A percentile compares a stretch with the other conserved stretches of the same genome.
These are phyloP conservation scores for Stylosanthes scabra DNA, from an alignment of 331 rosid species.

Conservation along the genomic window DNA sequence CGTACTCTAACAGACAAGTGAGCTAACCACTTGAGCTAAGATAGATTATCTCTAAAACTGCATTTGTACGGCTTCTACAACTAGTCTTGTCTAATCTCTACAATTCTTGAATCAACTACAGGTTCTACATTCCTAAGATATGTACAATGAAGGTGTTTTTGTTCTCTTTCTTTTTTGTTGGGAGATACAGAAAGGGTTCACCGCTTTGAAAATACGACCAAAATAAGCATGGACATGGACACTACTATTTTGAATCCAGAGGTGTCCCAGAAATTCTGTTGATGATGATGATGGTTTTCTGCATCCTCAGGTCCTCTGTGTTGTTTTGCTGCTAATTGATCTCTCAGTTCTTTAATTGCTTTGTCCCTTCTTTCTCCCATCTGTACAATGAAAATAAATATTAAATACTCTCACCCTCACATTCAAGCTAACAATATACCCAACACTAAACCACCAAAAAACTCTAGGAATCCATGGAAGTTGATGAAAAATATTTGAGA, in stretches of 20 bases:
- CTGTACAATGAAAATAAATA: conserved; percentile 56
- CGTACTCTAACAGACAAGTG: no score
- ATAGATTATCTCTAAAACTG: conserved; percentile 38
- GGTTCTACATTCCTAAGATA: conserved; percentile 31
- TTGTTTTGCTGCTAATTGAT: conserved; percentile 78
- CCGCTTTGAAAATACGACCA: conserved; percentile 86
- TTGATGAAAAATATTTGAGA: not conserved
- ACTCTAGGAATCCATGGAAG: not conserved
- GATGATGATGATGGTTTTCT: conserved; percentile 55
- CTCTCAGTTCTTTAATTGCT: conserved; percentile 85
- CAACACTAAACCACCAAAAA: not conserved
- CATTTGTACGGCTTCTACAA: conserved; percentile 41
- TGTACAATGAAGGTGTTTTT: conserved; percentile 32
- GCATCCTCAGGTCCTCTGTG: conserved; percentile 43
- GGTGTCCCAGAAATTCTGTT: conserved; percentile 77
- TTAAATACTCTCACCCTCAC: no score
- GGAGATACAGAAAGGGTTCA: conserved; percentile 39
- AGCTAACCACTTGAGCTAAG: conserved; percentile 32
- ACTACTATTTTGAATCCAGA: conserved; percentile 80
- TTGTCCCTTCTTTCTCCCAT: conserved; percentile 90
- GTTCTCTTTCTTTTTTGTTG: no score
- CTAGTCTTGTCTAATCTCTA: conserved; percentile 38
- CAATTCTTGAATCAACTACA: not conserved
- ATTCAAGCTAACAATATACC: not conserved
- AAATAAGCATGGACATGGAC: conserved; percentile 88